Conservation (phyloP, 805 yeast genomes). For the Ogataea trehalophila region DNA sequence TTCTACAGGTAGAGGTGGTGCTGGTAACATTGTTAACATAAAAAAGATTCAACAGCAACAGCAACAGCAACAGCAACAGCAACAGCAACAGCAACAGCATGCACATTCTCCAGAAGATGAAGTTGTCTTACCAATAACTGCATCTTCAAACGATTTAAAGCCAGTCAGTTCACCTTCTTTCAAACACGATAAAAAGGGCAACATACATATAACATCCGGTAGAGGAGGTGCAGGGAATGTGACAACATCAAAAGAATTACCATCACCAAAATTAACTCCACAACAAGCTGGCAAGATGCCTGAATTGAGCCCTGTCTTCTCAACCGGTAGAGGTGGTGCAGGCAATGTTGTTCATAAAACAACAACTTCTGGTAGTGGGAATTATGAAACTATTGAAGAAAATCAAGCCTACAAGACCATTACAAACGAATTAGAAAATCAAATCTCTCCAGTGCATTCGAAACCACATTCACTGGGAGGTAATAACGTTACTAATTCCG, state of each 20-base stretch:
- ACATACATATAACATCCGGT: constrained; percentile 45
- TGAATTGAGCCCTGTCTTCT: constrained; percentile 35
- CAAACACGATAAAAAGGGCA: constrained; percentile 28
- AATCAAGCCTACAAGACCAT: constrained; percentile 15
- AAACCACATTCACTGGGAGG: not conserved
- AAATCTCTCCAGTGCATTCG: constrained; percentile 31
- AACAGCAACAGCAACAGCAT: not conserved
- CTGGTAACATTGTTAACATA: constrained; percentile 28
- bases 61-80: not conserved
- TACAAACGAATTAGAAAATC: constrained; percentile 41
- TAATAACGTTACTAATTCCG: not conserved
- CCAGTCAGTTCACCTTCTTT: constrained; percentile 8
- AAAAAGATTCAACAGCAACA: not conserved
- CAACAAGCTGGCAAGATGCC: constrained; percentile 10
- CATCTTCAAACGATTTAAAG: not conserved
- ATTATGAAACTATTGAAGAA: constrained; percentile 16
- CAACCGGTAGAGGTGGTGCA: constrained; percentile 56
- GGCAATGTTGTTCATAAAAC: constrained; percentile 40
- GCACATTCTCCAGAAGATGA: constrained; percentile 20
- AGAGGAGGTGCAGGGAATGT: constrained; percentile 57
- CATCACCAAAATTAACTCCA: constrained; percentile 40
- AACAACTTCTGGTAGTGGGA: not conserved
- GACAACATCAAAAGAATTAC: constrained; percentile 34
- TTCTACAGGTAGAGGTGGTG: constrained; percentile 34
- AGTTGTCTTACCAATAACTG: constrained; percentile 10